Base-by-base conservation (phyloP, 495 filamentous ascomycete species). In the Neurospora sp. region DNA sequence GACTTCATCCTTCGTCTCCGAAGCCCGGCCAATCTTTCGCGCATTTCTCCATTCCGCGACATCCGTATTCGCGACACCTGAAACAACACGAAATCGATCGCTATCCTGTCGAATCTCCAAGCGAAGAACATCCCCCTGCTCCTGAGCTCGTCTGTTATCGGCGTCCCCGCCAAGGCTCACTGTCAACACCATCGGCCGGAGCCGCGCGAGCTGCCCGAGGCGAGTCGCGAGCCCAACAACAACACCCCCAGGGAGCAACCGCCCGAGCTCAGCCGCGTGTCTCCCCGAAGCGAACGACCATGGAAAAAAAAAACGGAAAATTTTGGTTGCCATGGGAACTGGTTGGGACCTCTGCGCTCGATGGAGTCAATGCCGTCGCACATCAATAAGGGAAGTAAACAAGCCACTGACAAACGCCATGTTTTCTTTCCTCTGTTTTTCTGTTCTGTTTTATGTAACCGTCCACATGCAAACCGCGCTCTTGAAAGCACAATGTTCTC, bases 171-270 rank as follows among this genome's bases (percentile, higher is more conserved):
- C 54, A 66, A 35, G 54, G 6, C 6, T 18, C 5, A 16, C 7
- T 35, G 27, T 66, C 54, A 66, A 16, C 4, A 66, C 14, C 48
- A 39, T 72, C 71, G 71, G 71, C 71, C 71, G 71, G 71, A 39
- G 7, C 38, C 71, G 48, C 23, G 71, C 71, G 71, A 70, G 37
- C 54, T 62, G 54, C 11, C 11, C 1, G 23, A 62, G 54, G 23
- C 54, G 54, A 62, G 6, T 3, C 11, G 54, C 23, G 54, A 62
- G 54, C 12, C 12, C 54, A 54, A 4, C 23, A 7, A 3, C 5
- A 62, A 62, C 23, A 66, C 0, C 20, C 12, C 10, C 10, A 62
- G 27, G 27, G 1, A 62, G 27, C 27, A 66, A 35, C 27, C 54
- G 54, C 27, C 27, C 14, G 27, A 5, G 12, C 10, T 14, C 1